Conservation (phyloP, 139 green algal species). For the Asterochloris sp. region DNA sequence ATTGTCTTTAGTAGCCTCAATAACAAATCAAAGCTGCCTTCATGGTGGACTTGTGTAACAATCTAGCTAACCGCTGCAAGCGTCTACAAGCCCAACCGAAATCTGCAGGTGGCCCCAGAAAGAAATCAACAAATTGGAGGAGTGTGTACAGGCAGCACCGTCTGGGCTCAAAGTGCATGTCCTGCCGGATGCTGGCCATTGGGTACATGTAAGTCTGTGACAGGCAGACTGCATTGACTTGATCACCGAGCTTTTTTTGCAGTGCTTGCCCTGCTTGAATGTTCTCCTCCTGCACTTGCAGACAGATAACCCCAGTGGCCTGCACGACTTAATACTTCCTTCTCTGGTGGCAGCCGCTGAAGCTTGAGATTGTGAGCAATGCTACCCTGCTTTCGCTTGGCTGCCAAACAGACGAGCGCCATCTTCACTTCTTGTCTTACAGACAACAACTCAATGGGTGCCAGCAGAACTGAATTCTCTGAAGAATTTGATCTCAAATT, state of each 20-base stretch:
- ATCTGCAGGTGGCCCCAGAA: slow-evolving; percentile 4
- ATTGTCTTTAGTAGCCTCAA: too few relatives aligned
- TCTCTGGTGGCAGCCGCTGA: neutral
- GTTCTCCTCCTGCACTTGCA: neutral
- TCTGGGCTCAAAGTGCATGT: slow-evolving; percentile 30
- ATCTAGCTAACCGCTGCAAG: too few relatives aligned
- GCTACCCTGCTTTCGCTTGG: too few relatives aligned
- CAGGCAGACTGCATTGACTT: neutral
- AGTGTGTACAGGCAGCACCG: neutral
- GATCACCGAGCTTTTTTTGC: neutral
- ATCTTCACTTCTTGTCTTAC: too few relatives aligned
- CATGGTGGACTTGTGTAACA: too few relatives aligned
- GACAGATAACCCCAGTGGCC: slow-evolving; percentile 60
- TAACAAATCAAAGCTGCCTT: too few relatives aligned
- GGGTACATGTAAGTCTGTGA: slow-evolving; percentile 53
- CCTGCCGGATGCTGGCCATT: slow-evolving; percentile 66
- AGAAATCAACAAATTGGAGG: neutral
- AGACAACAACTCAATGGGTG: too few relatives aligned
- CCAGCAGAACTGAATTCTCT: too few relatives aligned
- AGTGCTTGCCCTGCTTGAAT: neutral
- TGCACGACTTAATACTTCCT: slow-evolving; percentile 44
- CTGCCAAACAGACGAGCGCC: too few relatives aligned
- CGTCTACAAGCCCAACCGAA: neutral
- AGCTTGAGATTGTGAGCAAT: too few relatives aligned
- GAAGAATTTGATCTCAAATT: too few relatives aligned